Percentiles rank a stretch among this genome's conserved stretches.
These are phyloP conservation scores for Zygoascus hellenicus DNA, from an alignment of 1,139 yeast species.

Conservation along the genomic window DNA sequence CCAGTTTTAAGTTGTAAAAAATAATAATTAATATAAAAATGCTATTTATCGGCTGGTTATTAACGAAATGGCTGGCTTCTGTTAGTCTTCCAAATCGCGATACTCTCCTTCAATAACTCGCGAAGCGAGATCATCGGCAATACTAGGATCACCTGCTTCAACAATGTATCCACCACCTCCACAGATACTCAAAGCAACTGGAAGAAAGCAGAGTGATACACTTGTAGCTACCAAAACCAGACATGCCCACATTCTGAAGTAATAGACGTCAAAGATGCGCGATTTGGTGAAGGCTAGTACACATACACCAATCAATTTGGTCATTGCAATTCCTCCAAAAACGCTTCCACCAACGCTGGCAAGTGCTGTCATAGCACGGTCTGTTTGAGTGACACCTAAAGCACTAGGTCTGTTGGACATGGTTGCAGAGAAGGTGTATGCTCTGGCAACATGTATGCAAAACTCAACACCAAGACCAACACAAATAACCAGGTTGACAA, in stretches of 20 bases:
- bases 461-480: slow-evolving; percentile 92
- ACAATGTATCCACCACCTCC: slow-evolving; percentile 53
- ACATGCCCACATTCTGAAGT: slow-evolving; percentile 94
- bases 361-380: slow-evolving; percentile 56
- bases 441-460: slow-evolving; percentile 79
- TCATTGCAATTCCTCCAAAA: slow-evolving; percentile 81
- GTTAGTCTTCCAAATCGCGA: slow-evolving; percentile 6
- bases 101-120: slow-evolving; percentile 18
- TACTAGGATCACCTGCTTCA: slow-evolving; percentile 31
- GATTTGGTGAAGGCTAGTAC: slow-evolving; percentile 84
- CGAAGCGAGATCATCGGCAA: slow-evolving; percentile 30
- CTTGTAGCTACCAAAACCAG: slow-evolving; percentile 69
- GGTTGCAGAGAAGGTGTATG: slow-evolving; percentile 45
- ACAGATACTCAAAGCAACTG: slow-evolving; percentile 58
- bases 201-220: slow-evolving; percentile 74
- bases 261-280: slow-evolving; percentile 82
- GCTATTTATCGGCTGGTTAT: not conserved
- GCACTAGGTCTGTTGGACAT: slow-evolving; percentile 20
- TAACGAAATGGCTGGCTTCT: too few species aligned
- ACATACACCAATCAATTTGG: slow-evolving; percentile 80
- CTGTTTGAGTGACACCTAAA: slow-evolving; percentile 22
- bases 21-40: not conserved
- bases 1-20: not conserved
- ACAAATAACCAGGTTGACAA: slow-evolving; percentile 85
- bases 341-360: slow-evolving; percentile 80